These are phyloP conservation scores for Monosporascus sp. DNA, from an alignment of 2,329 filamentous ascomycete species.

Conservation along the genomic window DNA sequence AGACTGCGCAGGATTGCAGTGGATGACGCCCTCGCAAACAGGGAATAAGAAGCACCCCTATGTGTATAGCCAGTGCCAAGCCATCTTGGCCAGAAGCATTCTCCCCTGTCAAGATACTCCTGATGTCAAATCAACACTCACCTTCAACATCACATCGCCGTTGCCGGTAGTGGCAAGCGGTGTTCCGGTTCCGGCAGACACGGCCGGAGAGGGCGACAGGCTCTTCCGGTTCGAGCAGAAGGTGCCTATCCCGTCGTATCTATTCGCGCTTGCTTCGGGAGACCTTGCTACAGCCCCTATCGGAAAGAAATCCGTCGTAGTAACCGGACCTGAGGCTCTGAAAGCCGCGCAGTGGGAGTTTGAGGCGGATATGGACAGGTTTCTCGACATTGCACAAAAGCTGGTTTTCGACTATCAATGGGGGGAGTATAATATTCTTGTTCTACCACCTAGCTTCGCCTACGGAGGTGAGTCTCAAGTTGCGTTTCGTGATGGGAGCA, in stretches of 20 bases:
- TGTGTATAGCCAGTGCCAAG: constrained; percentile 97
- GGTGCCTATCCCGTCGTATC: constrained; percentile 88
- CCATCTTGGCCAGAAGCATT: constrained; percentile 87
- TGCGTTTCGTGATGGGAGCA: not conserved
- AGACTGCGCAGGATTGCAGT: constrained; percentile 87
- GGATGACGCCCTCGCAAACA: constrained; percentile 89
- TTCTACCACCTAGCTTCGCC: constrained; percentile 84
- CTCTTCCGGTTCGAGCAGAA: constrained; percentile 84
- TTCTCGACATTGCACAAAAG: constrained; percentile 79
- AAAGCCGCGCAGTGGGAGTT: constrained; percentile 84
- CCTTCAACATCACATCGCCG: constrained; percentile 80
- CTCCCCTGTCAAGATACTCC: constrained; percentile 98
- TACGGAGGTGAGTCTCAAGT: constrained; percentile 59
- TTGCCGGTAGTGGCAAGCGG: constrained; percentile 91
- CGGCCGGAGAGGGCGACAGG: constrained; percentile 46
- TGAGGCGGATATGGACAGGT: constrained; percentile 84
- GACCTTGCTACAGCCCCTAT: constrained; percentile 83
- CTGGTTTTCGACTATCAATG: constrained; percentile 83
- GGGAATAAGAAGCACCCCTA: constrained; percentile 94
- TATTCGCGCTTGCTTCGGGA: constrained; percentile 86
- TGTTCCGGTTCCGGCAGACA: constrained; percentile 48
- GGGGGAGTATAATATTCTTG: constrained; percentile 91
- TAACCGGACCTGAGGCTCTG: constrained; percentile 83
- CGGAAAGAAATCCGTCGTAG: constrained; percentile 78
- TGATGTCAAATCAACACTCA: constrained; percentile 92